Evolutionary conservation across 805 yeast genomes (phyloP).

Genomic region (Vanderwaltozyma tropicalis): DNA sequence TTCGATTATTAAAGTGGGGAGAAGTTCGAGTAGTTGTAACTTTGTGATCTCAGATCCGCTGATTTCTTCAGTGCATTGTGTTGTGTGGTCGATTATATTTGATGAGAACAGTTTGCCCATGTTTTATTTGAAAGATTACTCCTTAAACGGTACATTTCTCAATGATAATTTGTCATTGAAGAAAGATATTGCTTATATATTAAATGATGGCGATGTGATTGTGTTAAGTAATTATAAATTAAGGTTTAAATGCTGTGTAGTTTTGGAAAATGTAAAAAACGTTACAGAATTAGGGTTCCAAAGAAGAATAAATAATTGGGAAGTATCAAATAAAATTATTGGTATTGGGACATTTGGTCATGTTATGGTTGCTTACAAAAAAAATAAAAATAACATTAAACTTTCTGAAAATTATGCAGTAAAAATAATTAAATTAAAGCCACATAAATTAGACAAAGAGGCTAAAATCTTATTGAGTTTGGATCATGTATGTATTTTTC

Average conservation of each 20-base stretch:
- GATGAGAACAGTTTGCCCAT: constrained; percentile 38
- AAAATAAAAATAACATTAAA: not conserved
- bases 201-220: constrained; percentile 33
- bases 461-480: constrained; percentile 33
- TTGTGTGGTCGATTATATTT: constrained; percentile 40
- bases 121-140: constrained; percentile 40
- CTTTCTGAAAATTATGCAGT: constrained; percentile 35
- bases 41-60: constrained; percentile 29
- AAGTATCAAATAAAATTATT: constrained; percentile 31
- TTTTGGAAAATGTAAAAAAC: constrained; percentile 5
- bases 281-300: constrained; percentile 16
- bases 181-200: constrained; percentile 27
- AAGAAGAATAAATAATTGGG: constrained; percentile 32
- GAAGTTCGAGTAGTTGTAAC: constrained; percentile 28
- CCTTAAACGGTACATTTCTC: constrained; percentile 42
- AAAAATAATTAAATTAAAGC: constrained; percentile 32
- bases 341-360: constrained; percentile 54
- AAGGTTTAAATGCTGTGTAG: not conserved
- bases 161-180: constrained; percentile 28
- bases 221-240: constrained; percentile 27
- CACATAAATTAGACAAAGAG: constrained; percentile 30
- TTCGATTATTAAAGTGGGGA: constrained; percentile 34
- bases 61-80: constrained; percentile 39
- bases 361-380: constrained; percentile 26
- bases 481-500: constrained; percentile 26